A percentile compares a stretch with the other conserved stretches of the same genome.
Conservation (phyloP, 305 asterid genomes). For the Rubia peregrina region DNA sequence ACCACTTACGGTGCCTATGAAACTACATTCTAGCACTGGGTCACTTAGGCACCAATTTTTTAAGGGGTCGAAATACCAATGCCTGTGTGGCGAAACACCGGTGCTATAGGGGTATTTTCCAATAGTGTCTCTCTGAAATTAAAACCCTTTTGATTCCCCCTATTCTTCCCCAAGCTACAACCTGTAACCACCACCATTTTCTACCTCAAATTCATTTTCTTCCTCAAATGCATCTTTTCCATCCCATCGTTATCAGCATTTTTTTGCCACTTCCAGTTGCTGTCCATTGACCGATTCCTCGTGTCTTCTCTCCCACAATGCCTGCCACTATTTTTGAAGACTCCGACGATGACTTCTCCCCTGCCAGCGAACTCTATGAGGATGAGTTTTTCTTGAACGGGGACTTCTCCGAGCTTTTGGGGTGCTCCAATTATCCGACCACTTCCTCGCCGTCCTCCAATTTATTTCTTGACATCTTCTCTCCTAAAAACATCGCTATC, state of each 20-base stretch:
- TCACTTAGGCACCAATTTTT: too few relatives aligned
- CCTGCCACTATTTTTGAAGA: constrained; percentile 11
- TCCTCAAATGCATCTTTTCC: too few relatives aligned
- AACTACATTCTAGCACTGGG: too few relatives aligned
- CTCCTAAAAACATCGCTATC: constrained; percentile 32
- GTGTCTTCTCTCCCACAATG: constrained; percentile 50
- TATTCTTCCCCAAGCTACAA: too few relatives aligned
- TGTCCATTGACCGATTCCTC: constrained; percentile 56
- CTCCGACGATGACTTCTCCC: constrained; percentile 12
- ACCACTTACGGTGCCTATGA: too few relatives aligned
- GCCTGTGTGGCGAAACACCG: too few relatives aligned
- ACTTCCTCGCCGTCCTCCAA: constrained; percentile 55
- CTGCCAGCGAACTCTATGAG: constrained; percentile 57
- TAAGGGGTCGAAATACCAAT: too few relatives aligned
- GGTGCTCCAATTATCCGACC: constrained; percentile 20
- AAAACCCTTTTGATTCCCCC: too few relatives aligned
- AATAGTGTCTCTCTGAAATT: too few relatives aligned
- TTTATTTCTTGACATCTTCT: constrained; percentile 51
- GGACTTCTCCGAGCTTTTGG: constrained; percentile 33
- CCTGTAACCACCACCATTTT: too few relatives aligned
- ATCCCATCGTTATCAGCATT: constrained; percentile 3
- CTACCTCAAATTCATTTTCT: too few relatives aligned
- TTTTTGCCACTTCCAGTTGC: constrained; percentile 46
- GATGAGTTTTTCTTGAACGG: constrained; percentile 59
- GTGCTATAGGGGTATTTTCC: too few relatives aligned